A percentile compares a stretch with the other conserved stretches of the same genome.
Conservation (phyloP, 768 basidiomycete species). For the Xerocomus brunneocitrinus region DNA sequence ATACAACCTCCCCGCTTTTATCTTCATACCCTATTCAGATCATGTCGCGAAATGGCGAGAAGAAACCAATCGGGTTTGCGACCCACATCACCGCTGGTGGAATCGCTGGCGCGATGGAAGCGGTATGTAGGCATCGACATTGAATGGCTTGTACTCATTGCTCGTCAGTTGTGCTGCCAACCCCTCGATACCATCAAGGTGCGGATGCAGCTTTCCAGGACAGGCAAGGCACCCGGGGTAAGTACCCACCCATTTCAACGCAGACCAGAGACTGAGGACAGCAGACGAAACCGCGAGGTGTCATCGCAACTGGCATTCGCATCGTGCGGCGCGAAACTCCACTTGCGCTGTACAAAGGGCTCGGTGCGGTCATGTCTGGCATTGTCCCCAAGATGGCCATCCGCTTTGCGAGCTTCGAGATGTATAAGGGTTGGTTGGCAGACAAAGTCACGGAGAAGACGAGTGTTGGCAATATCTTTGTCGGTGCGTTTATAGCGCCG, state of each 20-base stretch:
- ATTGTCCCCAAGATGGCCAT: constrained; percentile 99
- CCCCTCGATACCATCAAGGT: constrained; percentile 99
- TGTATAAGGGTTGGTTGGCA: constrained; percentile 82
- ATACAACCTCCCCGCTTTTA: neutral
- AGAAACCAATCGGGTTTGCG: constrained; percentile 79
- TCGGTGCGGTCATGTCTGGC: constrained; percentile 93
- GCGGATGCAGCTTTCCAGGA: constrained; percentile 96
- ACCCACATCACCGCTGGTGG: constrained; percentile 94
- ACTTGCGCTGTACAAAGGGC: constrained; percentile 94
- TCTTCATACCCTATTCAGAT: neutral
- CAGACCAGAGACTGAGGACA: neutral
- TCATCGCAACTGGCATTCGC: constrained; percentile 83
- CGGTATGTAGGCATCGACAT: constrained; percentile 43
- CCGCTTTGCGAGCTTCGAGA: constrained; percentile 96
- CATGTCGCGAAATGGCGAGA: constrained; percentile 57
- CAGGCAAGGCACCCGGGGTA: constrained; percentile 78
- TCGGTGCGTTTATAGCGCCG: constrained; percentile 51
- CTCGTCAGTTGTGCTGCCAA: constrained; percentile 67
- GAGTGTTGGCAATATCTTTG: constrained; percentile 72
- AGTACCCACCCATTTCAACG: constrained; percentile 30
- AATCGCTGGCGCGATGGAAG: constrained; percentile 90
- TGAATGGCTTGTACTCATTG: neutral
- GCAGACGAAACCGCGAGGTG: constrained; percentile 88
- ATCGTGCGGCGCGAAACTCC: constrained; percentile 92
- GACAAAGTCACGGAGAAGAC: constrained; percentile 77